Evolutionary conservation across 805 yeast species (phyloP).

Genomic region (Ogataea pignaliae): DNA sequence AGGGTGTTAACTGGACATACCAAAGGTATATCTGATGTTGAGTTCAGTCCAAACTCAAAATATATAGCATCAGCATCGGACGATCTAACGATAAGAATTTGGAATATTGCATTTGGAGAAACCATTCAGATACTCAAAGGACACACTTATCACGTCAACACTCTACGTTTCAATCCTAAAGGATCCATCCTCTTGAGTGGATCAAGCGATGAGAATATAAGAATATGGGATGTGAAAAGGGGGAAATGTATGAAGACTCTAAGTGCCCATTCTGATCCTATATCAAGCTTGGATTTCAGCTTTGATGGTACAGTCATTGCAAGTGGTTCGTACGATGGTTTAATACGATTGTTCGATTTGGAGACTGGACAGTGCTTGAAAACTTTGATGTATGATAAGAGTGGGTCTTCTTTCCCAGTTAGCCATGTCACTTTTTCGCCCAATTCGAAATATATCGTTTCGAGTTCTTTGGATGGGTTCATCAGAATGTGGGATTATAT

Average conservation of each 20-base stretch:
- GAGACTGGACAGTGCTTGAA: slow-evolving; percentile 88
- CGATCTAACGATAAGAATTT: slow-evolving; percentile 73
- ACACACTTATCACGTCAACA: slow-evolving; percentile 81
- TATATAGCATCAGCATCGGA: slow-evolving; percentile 83
- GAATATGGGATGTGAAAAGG: slow-evolving; percentile 79
- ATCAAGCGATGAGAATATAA: slow-evolving; percentile 84
- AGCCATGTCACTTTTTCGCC: slow-evolving; percentile 70
- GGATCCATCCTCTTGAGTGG: slow-evolving; percentile 81
- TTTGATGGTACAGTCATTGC: slow-evolving; percentile 78
- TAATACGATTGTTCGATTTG: slow-evolving; percentile 82
- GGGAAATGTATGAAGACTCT: slow-evolving; percentile 72
- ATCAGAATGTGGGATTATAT: slow-evolving; percentile 84
- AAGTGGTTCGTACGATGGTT: slow-evolving; percentile 88
- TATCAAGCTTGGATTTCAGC: slow-evolving; percentile 67
- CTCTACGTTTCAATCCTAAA: slow-evolving; percentile 62
- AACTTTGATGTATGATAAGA: slow-evolving; percentile 77
- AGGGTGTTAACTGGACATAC: slow-evolving; percentile 52
- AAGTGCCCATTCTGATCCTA: slow-evolving; percentile 92
- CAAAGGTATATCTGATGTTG: slow-evolving; percentile 67
- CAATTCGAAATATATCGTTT: slow-evolving; percentile 73
- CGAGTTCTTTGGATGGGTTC: slow-evolving; percentile 76
- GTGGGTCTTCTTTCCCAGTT: slow-evolving; percentile 72
- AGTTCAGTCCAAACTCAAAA: slow-evolving; percentile 71
- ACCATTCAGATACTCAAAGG: slow-evolving; percentile 54
- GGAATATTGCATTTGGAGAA: slow-evolving; percentile 53